Evolutionary conservation across 176 grass and related monocot genomes (phyloP), one percentile per base, ranked within the genome.

Genomic region (Phyllostachys edulis): DNA sequence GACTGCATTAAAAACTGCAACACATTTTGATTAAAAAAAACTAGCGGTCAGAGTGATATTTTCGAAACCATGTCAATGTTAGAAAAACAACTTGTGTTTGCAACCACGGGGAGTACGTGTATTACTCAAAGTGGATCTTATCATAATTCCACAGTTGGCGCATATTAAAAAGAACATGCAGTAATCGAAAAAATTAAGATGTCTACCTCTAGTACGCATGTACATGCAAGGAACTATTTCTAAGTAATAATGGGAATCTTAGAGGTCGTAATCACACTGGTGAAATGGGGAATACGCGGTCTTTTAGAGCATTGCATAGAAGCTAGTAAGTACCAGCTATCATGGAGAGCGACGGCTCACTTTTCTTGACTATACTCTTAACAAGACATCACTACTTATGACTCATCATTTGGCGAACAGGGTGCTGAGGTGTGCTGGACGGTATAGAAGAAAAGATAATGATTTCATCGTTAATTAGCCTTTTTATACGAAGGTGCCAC

Each of bases 221-320:
- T n/a, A 51, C 69, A 72, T 18, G 50, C 55, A 27, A 37, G 38
- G 18, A 23, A 9, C 67, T 42, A n/a, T 42, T 29, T 21, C 32
- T 44, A n/a, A 4, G 67, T 54, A 67, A 44, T 37, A 27, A 71
- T 80, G 69, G 69, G 59, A 63, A 57, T 52, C 17, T 42, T 7
- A 20, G 61, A 44, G 32, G 79, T 82, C 51, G 9, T 76, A 21
- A 76, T 82, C 80, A 76, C 40, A 82, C 78, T 68, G 27, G 49
- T 13, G 62, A 17, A 75, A 76, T 74, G n/a, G 29, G 61, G 47
- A 36, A 59, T 47, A 66, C 69, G 10, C 73, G 54, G 20, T 41
- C 17, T n/a, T 47, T n/a, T 47, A 69, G 24, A 47, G 83, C 40
- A 2, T 27, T 79, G 26, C 39, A 12, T 67, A 47, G 4, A 11